A percentile compares a stretch with the other conserved stretches of the same genome.
phyloP scores from a whole-genome alignment of 805 yeast genomes.

The Ogataea ganodermae region DNA sequence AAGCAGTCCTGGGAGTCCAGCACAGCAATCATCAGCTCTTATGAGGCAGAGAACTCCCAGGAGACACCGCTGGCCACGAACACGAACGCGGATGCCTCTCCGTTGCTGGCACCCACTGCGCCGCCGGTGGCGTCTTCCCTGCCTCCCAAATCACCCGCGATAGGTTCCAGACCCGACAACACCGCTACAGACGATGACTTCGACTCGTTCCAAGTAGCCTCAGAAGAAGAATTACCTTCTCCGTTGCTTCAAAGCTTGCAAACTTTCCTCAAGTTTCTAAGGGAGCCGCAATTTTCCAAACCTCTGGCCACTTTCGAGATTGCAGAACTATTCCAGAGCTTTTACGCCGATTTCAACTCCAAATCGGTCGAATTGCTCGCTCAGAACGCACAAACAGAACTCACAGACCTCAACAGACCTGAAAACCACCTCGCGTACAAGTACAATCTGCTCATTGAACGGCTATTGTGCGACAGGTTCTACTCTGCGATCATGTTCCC shows the following conservation, averaged over 20 bases:
- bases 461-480: conserved; percentile 36
- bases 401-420: conserved; percentile 25
- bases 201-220: not conserved
- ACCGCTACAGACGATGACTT: not conserved
- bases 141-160: not conserved
- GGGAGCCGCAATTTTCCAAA: conserved; percentile 38
- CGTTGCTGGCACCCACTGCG: not conserved
- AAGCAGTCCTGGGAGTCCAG: conserved; percentile 32
- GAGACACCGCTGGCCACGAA: not conserved
- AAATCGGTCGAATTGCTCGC: conserved; percentile 23
- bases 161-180: not conserved
- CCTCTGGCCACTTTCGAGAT: conserved; percentile 39
- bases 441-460: conserved; percentile 34
- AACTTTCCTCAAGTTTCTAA: conserved; percentile 32
- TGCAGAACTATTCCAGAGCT: conserved; percentile 37
- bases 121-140: not conserved
- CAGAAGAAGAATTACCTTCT: conserved; percentile 31
- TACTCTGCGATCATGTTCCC: conserved; percentile 38
- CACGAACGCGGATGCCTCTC: not conserved
- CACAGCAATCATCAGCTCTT: conserved; percentile 29
- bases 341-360: conserved; percentile 32
- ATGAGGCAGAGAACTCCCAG: conserved; percentile 13
- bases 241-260: conserved; percentile 29
- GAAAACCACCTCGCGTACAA: conserved; percentile 21
- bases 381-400: conserved; percentile 24